Evolutionary conservation across 805 yeast species (phyloP).

Genomic region (Candida ovalis): DNA sequence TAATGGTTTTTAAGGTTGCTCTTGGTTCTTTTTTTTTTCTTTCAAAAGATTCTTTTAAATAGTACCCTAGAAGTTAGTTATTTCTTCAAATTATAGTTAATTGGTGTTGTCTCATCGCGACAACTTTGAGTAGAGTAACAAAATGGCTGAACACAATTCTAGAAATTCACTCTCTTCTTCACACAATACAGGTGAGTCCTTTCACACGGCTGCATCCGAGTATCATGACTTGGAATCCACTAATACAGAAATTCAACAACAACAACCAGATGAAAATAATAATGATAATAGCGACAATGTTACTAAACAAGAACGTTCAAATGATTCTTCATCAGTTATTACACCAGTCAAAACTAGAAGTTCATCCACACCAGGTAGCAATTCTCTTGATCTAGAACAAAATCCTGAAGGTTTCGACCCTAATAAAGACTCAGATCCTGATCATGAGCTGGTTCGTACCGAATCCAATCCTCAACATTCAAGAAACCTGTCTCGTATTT

Average conservation of each 20-base stretch:
- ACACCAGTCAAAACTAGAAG: background rate
- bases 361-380: slow-evolving; percentile 7
- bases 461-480: slow-evolving; percentile 19
- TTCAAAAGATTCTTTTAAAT: no score
- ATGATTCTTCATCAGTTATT: background rate
- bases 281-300: background rate
- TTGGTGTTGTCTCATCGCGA: no score
- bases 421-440: slow-evolving; percentile 5
- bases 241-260: background rate
- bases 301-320: background rate
- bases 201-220: slow-evolving; percentile 6
- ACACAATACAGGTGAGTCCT: slow-evolving; percentile 5
- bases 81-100: no score
- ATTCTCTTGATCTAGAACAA: slow-evolving; percentile 4
- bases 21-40: no score
- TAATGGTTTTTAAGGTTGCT: no score
- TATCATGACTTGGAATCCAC: background rate
- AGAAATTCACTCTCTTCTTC: slow-evolving; percentile 14
- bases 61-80: no score
- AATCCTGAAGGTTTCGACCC: slow-evolving; percentile 4
- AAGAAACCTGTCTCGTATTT: slow-evolving; percentile 35
- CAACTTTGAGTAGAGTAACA: no score
- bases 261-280: background rate
- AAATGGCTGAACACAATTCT: background rate
- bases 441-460: slow-evolving; percentile 6